Base-by-base conservation (phyloP, 768 basidiomycete genomes). In the Suillus americanus region DNA sequence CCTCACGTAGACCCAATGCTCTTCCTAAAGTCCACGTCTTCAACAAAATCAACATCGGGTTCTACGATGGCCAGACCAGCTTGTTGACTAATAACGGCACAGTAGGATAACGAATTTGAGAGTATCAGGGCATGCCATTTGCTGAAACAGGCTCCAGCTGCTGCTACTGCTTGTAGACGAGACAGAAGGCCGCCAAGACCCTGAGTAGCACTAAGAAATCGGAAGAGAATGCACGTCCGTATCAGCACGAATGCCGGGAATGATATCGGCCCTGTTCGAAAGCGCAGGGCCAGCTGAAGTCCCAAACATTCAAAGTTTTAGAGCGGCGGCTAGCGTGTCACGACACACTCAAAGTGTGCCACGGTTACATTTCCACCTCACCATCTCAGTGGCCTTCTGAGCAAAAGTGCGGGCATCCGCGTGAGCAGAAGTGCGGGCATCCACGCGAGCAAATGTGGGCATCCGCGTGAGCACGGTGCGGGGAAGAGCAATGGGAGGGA, bases 221-320 rank as follows among this genome's bases (percentile, higher is more conserved):
- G 82, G 82, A 64, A 85, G 72, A 3, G 82, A 80, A 30, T 78
- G 77, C 4, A 81, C 77, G 68, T 85, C 82, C 14, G 78, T 82
- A 66, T 86, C 81, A 13, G 85, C 82, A 51, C 83, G 82, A 3
- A 85, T 77, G 16, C 83, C 83, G 12, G 79, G 78, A 61, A 84
- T 82, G 54, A 85, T 83, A 30, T 30, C 28, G 28, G 28, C 28
- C 28, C 28, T 30, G 28, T 30, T 30, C 28, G 28, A 30, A 30
- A 30, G 28, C 28, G 2, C 28, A 30, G 28, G 28, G 28, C 28
- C 28, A 30, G 28, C 28, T 30, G 28, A 30, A 30, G 28, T 30
- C 3, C 28, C 28, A 2, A 2, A 30, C 2, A 30, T 30, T 30
- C 28, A 30, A 30, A 30, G 28, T 30, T n/a, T n/a, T n/a, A n/a